Evolutionary conservation across 768 basidiomycete genomes (phyloP).

Genomic region (Cystofilobasidium bisporidii): DNA sequence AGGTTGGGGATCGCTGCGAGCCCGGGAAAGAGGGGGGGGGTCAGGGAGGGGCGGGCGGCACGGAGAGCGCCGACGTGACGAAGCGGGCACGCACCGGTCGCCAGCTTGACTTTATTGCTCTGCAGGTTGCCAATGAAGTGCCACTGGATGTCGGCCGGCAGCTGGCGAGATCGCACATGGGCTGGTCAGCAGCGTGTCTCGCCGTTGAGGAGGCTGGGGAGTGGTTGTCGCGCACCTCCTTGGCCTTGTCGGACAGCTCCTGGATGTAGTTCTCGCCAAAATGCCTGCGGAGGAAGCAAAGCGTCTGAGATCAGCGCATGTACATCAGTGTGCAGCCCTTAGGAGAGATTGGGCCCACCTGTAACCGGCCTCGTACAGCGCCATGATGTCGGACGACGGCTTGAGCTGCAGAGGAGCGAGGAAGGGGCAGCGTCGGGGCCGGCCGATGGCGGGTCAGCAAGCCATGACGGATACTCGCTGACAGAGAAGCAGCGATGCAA

Average conservation of each 20-base stretch:
- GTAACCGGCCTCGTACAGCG: constrained; percentile 70
- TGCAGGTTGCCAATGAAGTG: constrained; percentile 93
- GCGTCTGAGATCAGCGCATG: too few species aligned
- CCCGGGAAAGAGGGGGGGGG: background rate
- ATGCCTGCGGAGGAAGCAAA: constrained; percentile 45
- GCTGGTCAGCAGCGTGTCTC: too few species aligned
- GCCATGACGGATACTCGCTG: too few species aligned
- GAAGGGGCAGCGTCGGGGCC: background rate
- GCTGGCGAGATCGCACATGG: constrained; percentile 44
- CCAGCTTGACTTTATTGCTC: constrained; percentile 83
- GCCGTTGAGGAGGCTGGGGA: too few species aligned
- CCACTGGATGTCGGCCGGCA: constrained; percentile 84
- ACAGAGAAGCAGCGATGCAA: too few species aligned
- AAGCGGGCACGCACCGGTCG: constrained; percentile 54
- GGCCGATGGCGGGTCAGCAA: background rate
- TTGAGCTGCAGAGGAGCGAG: constrained; percentile 49
- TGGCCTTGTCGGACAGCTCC: constrained; percentile 79
- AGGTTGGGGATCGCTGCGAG: constrained; percentile 73
- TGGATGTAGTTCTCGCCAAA: constrained; percentile 98
- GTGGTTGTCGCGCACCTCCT: constrained; percentile 55
- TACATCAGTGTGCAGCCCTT: too few species aligned
- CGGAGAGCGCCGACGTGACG: background rate
- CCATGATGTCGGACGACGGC: constrained; percentile 72
- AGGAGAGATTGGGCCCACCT: background rate
- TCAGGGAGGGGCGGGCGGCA: too few species aligned